Evolutionary conservation across 306 rosid species (phyloP).

Genomic region (Dryas octopetala): DNA sequence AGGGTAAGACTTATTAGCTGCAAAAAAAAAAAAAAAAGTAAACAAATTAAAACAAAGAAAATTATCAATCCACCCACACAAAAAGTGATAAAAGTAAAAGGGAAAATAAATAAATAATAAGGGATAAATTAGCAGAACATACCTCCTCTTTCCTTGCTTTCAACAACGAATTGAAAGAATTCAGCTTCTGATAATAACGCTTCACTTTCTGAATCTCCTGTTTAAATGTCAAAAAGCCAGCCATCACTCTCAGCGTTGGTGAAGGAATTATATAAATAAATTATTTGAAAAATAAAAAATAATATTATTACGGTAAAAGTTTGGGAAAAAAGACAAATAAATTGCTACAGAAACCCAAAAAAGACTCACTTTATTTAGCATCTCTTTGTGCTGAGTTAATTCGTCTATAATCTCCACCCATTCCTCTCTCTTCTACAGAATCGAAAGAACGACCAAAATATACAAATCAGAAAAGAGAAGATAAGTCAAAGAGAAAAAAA

Average conservation of each 20-base stretch:
- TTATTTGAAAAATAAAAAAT: not conserved
- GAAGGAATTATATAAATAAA: conserved; percentile 16
- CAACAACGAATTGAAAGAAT: conserved; percentile 36
- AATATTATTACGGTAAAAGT: not conserved
- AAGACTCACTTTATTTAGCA: conserved; percentile 38
- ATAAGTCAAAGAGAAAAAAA: not conserved
- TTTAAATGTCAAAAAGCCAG: not conserved
- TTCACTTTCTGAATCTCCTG: conserved; percentile 52
- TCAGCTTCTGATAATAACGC: conserved; percentile 16
- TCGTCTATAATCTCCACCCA: conserved; percentile 29
- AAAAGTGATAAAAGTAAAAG: not conserved
- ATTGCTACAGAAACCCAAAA: not conserved
- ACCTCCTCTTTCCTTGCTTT: conserved; percentile 50
- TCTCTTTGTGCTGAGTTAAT: conserved; percentile 22
- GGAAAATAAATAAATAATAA: not conserved
- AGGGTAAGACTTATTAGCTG: conserved; percentile 32
- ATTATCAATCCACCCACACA: not conserved
- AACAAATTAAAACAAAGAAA: not conserved
- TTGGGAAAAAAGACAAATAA: conserved; percentile 6
- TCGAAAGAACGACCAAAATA: conserved; percentile 15
- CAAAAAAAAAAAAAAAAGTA: conserved; percentile 9
- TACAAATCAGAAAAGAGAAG: not conserved
- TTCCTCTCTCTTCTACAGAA: conserved; percentile 44
- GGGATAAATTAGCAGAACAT: not conserved
- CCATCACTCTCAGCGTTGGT: not conserved